Conservation (phyloP, 208 protist species). For the Trypanosoma grayi region DNA sequence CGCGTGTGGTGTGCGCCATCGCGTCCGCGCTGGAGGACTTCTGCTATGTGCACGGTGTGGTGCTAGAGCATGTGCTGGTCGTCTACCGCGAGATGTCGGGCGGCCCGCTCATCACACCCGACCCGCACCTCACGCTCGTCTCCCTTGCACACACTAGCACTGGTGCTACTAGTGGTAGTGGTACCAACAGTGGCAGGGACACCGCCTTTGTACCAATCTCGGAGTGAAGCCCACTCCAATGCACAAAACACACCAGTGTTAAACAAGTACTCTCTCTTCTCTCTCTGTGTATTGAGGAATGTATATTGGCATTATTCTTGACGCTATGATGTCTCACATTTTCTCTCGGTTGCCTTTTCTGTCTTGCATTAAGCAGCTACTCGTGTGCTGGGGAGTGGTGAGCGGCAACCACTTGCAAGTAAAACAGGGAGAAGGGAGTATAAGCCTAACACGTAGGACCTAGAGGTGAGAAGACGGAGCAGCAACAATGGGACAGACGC, state of each 20-base stretch:
- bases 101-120: neutral
- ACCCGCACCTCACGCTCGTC: slow-evolving; percentile 5
- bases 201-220: neutral
- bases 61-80: slow-evolving; percentile 71
- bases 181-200: neutral
- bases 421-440: too few species aligned
- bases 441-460: neutral
- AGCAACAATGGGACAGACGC: slow-evolving; percentile 24
- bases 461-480: neutral
- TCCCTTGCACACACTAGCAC: neutral
- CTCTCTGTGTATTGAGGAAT: too few species aligned
- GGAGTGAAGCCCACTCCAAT: neutral
- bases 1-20: slow-evolving; percentile 57
- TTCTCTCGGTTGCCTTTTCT: too few species aligned
- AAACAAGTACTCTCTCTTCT: too few species aligned
- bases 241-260: too few species aligned
- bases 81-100: slow-evolving; percentile 40
- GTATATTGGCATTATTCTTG: too few species aligned
- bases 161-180: neutral
- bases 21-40: slow-evolving; percentile 79
- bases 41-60: slow-evolving; percentile 52
- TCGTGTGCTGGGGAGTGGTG: too few species aligned
- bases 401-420: too few species aligned
- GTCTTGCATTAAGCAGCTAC: too few species aligned
- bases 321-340: too few species aligned